Percentiles rank a stretch among this genome's conserved stretches.
Evolutionary conservation across 805 yeast genomes (phyloP).

Genomic region (Spathaspora arborariae): DNA sequence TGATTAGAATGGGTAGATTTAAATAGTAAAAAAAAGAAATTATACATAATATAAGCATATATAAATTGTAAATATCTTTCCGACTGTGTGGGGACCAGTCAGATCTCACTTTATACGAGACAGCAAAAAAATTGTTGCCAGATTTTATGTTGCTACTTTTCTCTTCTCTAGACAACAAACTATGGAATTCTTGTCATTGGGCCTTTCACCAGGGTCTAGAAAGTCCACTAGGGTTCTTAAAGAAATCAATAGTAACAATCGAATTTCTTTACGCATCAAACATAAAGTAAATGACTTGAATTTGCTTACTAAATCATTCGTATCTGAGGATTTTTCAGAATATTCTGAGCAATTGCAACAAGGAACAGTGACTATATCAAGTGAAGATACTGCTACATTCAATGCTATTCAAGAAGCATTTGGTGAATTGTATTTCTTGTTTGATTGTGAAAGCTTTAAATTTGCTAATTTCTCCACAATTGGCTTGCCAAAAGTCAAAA

Average conservation of each 20-base stretch:
- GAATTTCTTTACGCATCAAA: slow-evolving; percentile 23
- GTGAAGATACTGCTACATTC: slow-evolving; percentile 1
- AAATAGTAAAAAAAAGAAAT: neutral
- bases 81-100: neutral
- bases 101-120: neutral
- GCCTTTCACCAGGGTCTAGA: slow-evolving; percentile 5
- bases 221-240: slow-evolving; percentile 10
- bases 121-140: neutral
- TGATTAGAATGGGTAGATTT: slow-evolving; percentile 14
- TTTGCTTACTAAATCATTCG: slow-evolving; percentile 17
- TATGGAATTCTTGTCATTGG: slow-evolving; percentile 15
- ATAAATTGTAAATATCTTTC: neutral
- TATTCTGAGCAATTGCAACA: slow-evolving; percentile 3
- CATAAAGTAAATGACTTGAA: slow-evolving; percentile 20
- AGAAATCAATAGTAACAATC: slow-evolving; percentile 27
- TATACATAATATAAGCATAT: neutral
- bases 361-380: slow-evolving; percentile 1
- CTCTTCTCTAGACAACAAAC: neutral
- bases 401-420: slow-evolving; percentile 16
- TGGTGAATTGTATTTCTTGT: slow-evolving; percentile 19
- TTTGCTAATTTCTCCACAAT: slow-evolving; percentile 11
- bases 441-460: slow-evolving; percentile 18
- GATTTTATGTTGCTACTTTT: neutral
- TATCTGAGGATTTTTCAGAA: slow-evolving; percentile 16
- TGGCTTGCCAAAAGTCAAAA: slow-evolving; percentile 9